phyloP scores from a whole-genome alignment of 306 rosid genomes.

The Rubus parviflorus region DNA sequence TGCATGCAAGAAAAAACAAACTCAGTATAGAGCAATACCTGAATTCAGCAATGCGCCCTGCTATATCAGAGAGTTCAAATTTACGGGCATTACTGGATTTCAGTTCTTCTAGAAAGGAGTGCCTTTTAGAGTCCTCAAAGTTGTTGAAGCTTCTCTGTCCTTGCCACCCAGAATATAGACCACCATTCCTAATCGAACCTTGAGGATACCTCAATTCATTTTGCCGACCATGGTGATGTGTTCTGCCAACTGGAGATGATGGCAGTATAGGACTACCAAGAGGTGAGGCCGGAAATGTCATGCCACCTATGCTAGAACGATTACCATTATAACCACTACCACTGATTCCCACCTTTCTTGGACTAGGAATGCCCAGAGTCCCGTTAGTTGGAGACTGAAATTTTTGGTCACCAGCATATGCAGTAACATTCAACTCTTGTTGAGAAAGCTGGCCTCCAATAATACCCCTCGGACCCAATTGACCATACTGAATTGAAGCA shows the following conservation, averaged over 20 bases:
- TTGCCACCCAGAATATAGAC: conserved; percentile 48
- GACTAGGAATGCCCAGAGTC: conserved; percentile 32
- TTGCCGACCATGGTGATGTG: conserved; percentile 29
- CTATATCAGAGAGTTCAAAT: conserved; percentile 52
- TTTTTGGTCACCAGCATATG: conserved; percentile 34
- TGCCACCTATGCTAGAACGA: conserved; percentile 31
- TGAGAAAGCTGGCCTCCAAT: conserved; percentile 35
- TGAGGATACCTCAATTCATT: conserved; percentile 43
- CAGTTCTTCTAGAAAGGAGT: conserved; percentile 54
- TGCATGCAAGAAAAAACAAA: conserved; percentile 15
- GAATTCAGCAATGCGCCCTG: conserved; percentile 60
- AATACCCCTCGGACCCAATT: conserved; percentile 30
- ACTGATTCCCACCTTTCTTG: conserved; percentile 32
- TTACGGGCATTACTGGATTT: conserved; percentile 45
- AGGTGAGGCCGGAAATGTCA: conserved; percentile 46
- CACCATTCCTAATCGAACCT: conserved; percentile 34
- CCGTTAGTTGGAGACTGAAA: conserved; percentile 37
- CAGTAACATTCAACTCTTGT: conserved; percentile 26
- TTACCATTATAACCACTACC: conserved; percentile 37
- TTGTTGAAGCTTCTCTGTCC: conserved; percentile 39
- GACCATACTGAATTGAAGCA: conserved; percentile 40
- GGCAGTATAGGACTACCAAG: conserved; percentile 48
- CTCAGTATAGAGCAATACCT: conserved; percentile 37
- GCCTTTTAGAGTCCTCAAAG: conserved; percentile 42
- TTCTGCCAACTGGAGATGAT: conserved; percentile 47